Evolutionary conservation across 768 basidiomycete species (phyloP).

Genomic region (Holtermannia corniformis): DNA sequence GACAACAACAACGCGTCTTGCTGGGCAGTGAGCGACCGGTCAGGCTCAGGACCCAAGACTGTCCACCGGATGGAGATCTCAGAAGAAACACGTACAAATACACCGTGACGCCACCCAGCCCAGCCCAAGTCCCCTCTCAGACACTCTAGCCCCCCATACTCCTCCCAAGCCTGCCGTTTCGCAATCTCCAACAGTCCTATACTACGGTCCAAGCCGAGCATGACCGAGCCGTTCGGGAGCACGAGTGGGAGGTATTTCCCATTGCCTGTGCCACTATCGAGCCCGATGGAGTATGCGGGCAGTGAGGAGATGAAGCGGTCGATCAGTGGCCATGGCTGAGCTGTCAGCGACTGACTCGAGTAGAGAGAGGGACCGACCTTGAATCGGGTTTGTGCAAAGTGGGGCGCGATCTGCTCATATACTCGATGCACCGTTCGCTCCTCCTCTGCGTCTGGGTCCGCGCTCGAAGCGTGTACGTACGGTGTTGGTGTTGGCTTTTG

Average conservation of each 20-base stretch:
- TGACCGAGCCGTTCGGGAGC: conserved; percentile 55
- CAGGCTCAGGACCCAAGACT: too few species aligned
- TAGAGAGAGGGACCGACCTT: conserved; percentile 23
- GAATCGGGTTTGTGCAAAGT: conserved; percentile 42
- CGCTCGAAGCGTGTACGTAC: conserved; percentile 2
- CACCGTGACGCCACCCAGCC: conserved; percentile 61
- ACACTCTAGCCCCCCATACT: conserved; percentile 51
- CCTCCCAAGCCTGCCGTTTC: conserved; percentile 34
- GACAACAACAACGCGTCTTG: too few species aligned
- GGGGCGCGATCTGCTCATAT: conserved; percentile 40
- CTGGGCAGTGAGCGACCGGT: too few species aligned
- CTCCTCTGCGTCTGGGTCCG: conserved; percentile 18
- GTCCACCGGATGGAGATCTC: too few species aligned
- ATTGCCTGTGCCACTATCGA: conserved; percentile 94
- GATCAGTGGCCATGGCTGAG: conserved; percentile 83
- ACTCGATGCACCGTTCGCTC: conserved; percentile 38
- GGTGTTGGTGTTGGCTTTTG: conserved; percentile 24
- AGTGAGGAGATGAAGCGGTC: conserved; percentile 61
- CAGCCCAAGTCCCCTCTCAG: conserved; percentile 64
- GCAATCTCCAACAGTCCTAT: conserved; percentile 69
- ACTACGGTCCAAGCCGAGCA: conserved; percentile 78
- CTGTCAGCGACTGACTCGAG: neutral
- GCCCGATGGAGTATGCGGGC: conserved; percentile 68
- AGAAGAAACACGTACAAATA: conserved; percentile 81
- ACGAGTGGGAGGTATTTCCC: conserved; percentile 85